phyloP scores from a whole-genome alignment of 1,139 yeast species.

The Yamadazyma diospyri region DNA sequence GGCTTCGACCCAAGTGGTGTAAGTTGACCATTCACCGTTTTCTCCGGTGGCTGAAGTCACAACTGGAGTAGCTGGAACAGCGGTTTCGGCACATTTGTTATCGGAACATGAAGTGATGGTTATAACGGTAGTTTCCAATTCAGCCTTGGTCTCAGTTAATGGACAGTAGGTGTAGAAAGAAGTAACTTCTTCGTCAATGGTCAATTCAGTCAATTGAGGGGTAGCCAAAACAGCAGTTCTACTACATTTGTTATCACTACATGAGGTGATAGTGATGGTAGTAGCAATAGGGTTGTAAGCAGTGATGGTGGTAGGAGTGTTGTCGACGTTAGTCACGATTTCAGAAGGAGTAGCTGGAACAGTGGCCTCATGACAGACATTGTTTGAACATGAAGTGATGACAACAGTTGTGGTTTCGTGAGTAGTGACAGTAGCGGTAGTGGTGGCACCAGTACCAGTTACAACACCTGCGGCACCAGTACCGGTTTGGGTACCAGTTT shows the following conservation, averaged over 20 bases:
- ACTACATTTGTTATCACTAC: constrained; percentile 39
- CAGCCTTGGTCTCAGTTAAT: constrained; percentile 23
- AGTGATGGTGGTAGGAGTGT: constrained; percentile 7
- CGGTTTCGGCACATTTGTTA: constrained; percentile 25
- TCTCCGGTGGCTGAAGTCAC: constrained; percentile 1
- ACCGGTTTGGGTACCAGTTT: constrained; percentile 28
- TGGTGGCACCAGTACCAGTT: constrained; percentile 18
- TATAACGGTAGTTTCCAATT: constrained; percentile 21
- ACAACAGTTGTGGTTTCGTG: constrained; percentile 25
- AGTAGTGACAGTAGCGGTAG: constrained; percentile 47
- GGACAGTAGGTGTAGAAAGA: constrained; percentile 36
- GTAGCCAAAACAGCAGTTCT: constrained; percentile 43
- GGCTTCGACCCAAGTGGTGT: constrained; percentile 1
- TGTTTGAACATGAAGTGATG: constrained; percentile 45
- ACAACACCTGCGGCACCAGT: constrained; percentile 9
- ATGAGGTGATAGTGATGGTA: constrained; percentile 44
- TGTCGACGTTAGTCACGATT: constrained; percentile 21
- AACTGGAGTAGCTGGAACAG: constrained; percentile 3
- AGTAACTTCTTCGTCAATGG: constrained; percentile 24
- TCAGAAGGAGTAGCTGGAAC: constrained; percentile 19
- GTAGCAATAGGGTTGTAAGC: constrained; percentile 8
- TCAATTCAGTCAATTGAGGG: constrained; percentile 14
- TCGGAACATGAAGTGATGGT: constrained; percentile 50
- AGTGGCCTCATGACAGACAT: constrained; percentile 28
- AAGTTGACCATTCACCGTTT: constrained; percentile 1